Conservation (phyloP, 2,329 filamentous ascomycete species). For the Microcyclosporella mali region DNA sequence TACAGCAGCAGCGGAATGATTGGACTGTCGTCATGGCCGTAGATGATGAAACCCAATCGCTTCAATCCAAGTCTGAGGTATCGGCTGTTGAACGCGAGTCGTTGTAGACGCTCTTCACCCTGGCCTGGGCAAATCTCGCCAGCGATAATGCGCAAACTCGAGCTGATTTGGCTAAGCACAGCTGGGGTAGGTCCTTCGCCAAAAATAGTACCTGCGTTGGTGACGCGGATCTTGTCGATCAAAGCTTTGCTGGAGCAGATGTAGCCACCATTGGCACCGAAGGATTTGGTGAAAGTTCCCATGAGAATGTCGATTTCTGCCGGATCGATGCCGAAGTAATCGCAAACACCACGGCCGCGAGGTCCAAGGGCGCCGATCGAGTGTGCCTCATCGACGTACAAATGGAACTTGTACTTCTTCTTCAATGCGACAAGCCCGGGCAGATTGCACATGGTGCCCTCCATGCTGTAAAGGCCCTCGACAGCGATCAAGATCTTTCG, state of each 20-base stretch:
- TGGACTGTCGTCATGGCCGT: slow-evolving; percentile 94
- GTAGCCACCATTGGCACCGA: slow-evolving; percentile 96
- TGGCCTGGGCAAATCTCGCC: slow-evolving; percentile 85
- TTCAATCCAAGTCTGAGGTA: slow-evolving; percentile 97
- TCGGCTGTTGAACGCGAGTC: slow-evolving; percentile 95
- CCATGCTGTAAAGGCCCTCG: slow-evolving; percentile 98
- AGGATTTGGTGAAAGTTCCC: slow-evolving; percentile 97
- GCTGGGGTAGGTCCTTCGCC: slow-evolving; percentile 84
- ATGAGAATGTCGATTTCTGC: slow-evolving; percentile 89
- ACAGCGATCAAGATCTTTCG: slow-evolving; percentile 97
- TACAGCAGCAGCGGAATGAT: slow-evolving; percentile 93
- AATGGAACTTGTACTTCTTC: slow-evolving; percentile 92
- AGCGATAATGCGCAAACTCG: slow-evolving; percentile 78
- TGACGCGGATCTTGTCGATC: slow-evolving; percentile 82
- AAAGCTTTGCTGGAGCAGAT: slow-evolving; percentile 82
- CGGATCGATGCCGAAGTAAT: slow-evolving; percentile 91
- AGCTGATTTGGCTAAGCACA: slow-evolving; percentile 84
- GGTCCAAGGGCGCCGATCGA: slow-evolving; percentile 90
- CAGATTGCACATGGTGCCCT: slow-evolving; percentile 97
- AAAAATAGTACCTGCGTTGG: slow-evolving; percentile 79
- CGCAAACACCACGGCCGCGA: slow-evolving; percentile 83
- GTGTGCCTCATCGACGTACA: slow-evolving; percentile 95
- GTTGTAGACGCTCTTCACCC: slow-evolving; percentile 89
- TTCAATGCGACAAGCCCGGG: slow-evolving; percentile 81
- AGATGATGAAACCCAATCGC: slow-evolving; percentile 92